Conservation (phyloP, 192 early-diverging fungal species). For the Coemansia asiatica region DNA sequence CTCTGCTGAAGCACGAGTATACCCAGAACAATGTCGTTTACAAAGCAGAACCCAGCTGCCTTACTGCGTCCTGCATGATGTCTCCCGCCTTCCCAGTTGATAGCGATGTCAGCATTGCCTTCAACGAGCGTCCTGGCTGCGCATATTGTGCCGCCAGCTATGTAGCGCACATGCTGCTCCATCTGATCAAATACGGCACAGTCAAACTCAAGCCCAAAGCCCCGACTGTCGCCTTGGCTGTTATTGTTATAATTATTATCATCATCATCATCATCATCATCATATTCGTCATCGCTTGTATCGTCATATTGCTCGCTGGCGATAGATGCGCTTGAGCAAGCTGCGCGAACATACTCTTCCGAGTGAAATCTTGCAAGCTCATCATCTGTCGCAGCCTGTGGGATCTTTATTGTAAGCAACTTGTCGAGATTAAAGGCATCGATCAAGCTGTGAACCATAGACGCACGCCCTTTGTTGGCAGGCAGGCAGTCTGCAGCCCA, state of each 20-base stretch:
- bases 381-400: constrained; percentile 15
- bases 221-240: constrained; percentile 3
- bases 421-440: constrained; percentile 27
- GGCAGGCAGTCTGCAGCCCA: constrained; percentile 45
- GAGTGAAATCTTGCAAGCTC: constrained; percentile 40
- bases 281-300: not conserved
- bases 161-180: constrained; percentile 30
- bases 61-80: constrained; percentile 88
- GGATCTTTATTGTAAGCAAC: constrained; percentile 18
- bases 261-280: not conserved
- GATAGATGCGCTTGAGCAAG: not conserved
- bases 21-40: constrained; percentile 96
- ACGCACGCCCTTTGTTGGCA: constrained; percentile 36
- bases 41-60: constrained; percentile 97
- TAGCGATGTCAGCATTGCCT: constrained; percentile 34
- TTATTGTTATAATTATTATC: not conserved
- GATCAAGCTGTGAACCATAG: constrained; percentile 50
- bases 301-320: not conserved
- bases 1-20: constrained; percentile 77
- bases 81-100: constrained; percentile 98
- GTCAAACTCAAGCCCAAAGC: constrained; percentile 47
- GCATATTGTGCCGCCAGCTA: constrained; percentile 43
- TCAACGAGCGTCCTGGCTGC: constrained; percentile 29
- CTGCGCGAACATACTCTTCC: constrained; percentile 27
- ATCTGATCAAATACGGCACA: constrained; percentile 42